phyloP scores from a whole-genome alignment of 1,139 yeast species.

The Pichiaceae sp. region DNA sequence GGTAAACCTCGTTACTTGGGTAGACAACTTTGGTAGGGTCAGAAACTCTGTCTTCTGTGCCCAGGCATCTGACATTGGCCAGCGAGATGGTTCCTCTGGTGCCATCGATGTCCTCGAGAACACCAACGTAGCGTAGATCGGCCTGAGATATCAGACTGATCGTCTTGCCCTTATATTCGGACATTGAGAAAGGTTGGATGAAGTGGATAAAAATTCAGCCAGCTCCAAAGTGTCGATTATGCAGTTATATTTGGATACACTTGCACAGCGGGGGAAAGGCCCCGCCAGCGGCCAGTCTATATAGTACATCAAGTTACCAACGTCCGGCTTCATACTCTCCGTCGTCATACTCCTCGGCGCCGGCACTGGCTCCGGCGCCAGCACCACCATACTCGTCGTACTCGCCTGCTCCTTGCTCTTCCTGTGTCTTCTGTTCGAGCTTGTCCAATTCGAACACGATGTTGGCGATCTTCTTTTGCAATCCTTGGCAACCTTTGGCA shows the following conservation, averaged over 20 bases:
- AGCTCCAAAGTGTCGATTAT: background rate
- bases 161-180: slow-evolving; percentile 57
- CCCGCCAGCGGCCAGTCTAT: no score
- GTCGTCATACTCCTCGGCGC: background rate
- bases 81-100: slow-evolving; percentile 88
- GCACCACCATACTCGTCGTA: background rate
- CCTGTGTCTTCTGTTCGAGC: slow-evolving; percentile 27
- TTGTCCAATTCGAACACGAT: slow-evolving; percentile 74
- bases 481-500: slow-evolving; percentile 68
- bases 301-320: no score
- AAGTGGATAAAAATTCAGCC: background rate
- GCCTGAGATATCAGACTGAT: slow-evolving; percentile 83
- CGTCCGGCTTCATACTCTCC: slow-evolving; percentile 1
- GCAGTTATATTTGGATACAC: background rate
- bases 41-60: slow-evolving; percentile 86
- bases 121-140: slow-evolving; percentile 80
- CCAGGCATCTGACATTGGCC: slow-evolving; percentile 73
- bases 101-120: slow-evolving; percentile 79
- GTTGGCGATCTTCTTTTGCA: slow-evolving; percentile 87
- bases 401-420: slow-evolving; percentile 31
- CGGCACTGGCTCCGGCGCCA: background rate
- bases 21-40: slow-evolving; percentile 68
- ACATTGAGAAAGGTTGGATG: slow-evolving; percentile 11
- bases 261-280: background rate
- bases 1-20: slow-evolving; percentile 67